A percentile compares a stretch with the other conserved stretches of the same genome.
Evolutionary conservation across 2,329 filamentous ascomycete genomes (phyloP).

Genomic region (Dryadomyces quercivorus): DNA sequence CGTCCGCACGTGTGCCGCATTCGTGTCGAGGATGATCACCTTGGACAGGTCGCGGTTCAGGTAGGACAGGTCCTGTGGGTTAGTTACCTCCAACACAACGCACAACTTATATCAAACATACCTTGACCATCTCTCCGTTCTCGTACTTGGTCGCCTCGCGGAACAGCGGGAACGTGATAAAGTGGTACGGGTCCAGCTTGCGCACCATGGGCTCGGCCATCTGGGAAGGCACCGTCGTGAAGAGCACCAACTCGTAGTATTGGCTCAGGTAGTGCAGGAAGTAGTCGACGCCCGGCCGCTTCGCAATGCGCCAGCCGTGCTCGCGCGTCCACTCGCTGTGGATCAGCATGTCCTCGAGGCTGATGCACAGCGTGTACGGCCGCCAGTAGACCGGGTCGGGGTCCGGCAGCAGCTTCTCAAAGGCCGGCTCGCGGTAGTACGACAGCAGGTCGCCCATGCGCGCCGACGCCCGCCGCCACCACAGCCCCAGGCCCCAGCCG

Average conservation of each 20-base stretch:
- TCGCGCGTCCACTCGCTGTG: constrained; percentile 92
- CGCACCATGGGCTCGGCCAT: constrained; percentile 79
- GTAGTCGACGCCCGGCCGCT: constrained; percentile 91
- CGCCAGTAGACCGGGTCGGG: constrained; percentile 67
- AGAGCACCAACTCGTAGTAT: constrained; percentile 96
- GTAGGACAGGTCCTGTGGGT: constrained; percentile 75
- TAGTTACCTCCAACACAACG: not conserved
- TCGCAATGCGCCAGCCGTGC: constrained; percentile 89
- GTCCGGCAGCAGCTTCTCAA: constrained; percentile 82
- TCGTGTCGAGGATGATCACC: constrained; percentile 87
- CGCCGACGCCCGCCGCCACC: constrained; percentile 71
- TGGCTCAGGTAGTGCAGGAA: constrained; percentile 94
- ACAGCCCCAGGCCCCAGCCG: constrained; percentile 62
- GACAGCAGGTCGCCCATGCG: constrained; percentile 64
- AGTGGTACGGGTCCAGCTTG: constrained; percentile 89
- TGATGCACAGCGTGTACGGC: constrained; percentile 86
- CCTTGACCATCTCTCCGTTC: constrained; percentile 93
- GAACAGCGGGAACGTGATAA: constrained; percentile 91
- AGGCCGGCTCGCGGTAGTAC: constrained; percentile 94
- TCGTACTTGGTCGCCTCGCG: constrained; percentile 96
- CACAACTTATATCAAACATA: constrained; percentile 24
- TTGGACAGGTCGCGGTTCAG: constrained; percentile 93
- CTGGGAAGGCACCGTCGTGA: constrained; percentile 76
- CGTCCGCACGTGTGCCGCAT: constrained; percentile 65
- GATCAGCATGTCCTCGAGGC: constrained; percentile 84